Conservation (phyloP, 768 basidiomycete species). For the Xanthoconium stramineum region DNA sequence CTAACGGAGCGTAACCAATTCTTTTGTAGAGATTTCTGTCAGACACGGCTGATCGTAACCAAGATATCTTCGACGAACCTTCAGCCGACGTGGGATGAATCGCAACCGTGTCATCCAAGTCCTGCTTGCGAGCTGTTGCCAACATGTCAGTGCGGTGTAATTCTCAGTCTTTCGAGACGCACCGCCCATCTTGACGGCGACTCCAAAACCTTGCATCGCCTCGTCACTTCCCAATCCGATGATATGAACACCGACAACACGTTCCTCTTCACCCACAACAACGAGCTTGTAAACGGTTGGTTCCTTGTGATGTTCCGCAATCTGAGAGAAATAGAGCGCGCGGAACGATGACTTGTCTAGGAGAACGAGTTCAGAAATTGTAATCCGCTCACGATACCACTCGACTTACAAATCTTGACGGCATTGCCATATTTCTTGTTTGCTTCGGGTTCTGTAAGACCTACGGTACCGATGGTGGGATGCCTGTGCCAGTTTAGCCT, state of each 20-base stretch:
- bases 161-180: conserved; percentile 14
- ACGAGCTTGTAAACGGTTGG: conserved; percentile 94
- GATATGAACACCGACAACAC: conserved; percentile 94
- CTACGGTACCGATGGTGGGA: conserved; percentile 93
- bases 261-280: conserved; percentile 83
- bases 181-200: conserved; percentile 97
- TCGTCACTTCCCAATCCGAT: conserved; percentile 93
- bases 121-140: conserved; percentile 62
- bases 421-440: conserved; percentile 81
- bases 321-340: conserved; percentile 89
- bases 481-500: conserved; percentile 50
- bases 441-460: conserved; percentile 91
- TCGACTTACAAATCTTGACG: conserved; percentile 83
- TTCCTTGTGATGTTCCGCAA: conserved; percentile 88
- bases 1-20: conserved; percentile 56
- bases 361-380: neutral
- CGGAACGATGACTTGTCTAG: conserved; percentile 79
- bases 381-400: neutral
- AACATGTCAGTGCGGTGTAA: conserved; percentile 5
- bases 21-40: conserved; percentile 30
- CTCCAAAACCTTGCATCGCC: conserved; percentile 90
- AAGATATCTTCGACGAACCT: conserved; percentile 45
- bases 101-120: conserved; percentile 86
- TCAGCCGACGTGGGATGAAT: conserved; percentile 89
- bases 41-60: conserved; percentile 8